These are phyloP conservation scores for Eimeria mitis DNA, from an alignment of 169 alveolate species.

Conservation along the genomic window DNA sequence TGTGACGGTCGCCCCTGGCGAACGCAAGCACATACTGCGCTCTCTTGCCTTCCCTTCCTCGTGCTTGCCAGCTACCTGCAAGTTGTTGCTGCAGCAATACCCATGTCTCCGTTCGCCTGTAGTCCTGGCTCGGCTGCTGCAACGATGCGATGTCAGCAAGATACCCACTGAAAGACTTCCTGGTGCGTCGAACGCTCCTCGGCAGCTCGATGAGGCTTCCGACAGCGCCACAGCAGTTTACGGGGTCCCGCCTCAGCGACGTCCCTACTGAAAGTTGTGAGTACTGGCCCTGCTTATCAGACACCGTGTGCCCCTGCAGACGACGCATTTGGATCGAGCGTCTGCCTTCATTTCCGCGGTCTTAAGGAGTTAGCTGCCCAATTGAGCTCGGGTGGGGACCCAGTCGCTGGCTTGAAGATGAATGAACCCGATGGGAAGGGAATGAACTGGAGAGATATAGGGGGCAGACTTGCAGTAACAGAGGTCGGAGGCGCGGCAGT, in stretches of 20 bases:
- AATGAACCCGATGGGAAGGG: background rate
- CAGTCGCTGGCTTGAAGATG: background rate
- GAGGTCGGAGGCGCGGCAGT: constrained; percentile 78
- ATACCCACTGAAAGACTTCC: background rate
- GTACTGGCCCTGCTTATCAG: background rate
- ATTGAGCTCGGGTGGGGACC: background rate
- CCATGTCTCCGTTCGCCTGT: constrained; percentile 79
- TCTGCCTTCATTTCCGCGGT: constrained; percentile 49
- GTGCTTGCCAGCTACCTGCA: constrained; percentile 14
- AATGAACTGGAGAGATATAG: constrained; percentile 22
- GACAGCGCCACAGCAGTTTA: background rate
- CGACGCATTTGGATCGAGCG: constrained; percentile 33
- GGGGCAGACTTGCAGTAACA: constrained; percentile 53
- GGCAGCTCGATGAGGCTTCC: background rate
- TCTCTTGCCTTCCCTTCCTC: constrained; percentile 39
- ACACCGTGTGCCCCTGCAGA: background rate
- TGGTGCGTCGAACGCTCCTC: background rate
- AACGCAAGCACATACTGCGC: constrained; percentile 3
- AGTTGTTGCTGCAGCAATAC: constrained; percentile 31
- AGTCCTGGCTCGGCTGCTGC: constrained; percentile 52
- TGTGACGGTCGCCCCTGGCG: constrained; percentile 3
- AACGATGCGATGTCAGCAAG: constrained; percentile 6
- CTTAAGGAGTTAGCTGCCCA: constrained; percentile 54
- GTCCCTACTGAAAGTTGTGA: background rate
- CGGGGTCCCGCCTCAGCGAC: background rate